Evolutionary conservation across 768 basidiomycete species (phyloP), one percentile per base, ranked within the genome.

Genomic region (Amanita pallidorosea): DNA sequence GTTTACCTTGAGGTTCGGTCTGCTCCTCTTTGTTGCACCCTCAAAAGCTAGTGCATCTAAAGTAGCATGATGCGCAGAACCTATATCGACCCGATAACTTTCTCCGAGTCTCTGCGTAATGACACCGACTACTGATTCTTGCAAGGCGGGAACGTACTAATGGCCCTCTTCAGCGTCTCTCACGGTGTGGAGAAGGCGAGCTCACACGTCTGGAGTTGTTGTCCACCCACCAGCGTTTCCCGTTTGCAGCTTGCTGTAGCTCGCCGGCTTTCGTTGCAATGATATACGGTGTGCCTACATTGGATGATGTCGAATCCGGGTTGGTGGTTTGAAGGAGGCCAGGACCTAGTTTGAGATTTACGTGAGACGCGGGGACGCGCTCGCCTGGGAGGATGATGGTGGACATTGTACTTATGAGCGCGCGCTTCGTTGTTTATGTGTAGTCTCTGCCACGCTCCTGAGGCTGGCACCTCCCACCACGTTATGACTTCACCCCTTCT

Each of bases 21-120:
- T 85, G 61, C 88, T 98, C 55, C 96, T 70, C 71, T 95, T 97
- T 20, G 91, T 90, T 8, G 93, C 96, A 3, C 92, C 88, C 63
- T 98, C 95, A 62, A 99, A 99, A 2, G 96, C 93, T 27, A 97
- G 75, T 0, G 79, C 88, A 58, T 97, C 94, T 40, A 99, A 67
- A 5, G 80, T 76, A 0, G 95, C 95, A 44, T 75, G 71, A 60
- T 96, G 92, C 5, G 93, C 86, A 23, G 83, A 74, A 2, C 94
- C 94, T 54, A 99, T 90, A 64, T 98, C 95, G 20, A 98, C 91
- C 41, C 93, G 79, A 73, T 82, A 99, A 5, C 84, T 86, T 60
- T 98, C 95, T 34, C 90, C 92, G 49, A 83, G 74, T 58, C 85
- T 82, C 53, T 83, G 88, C 5, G 76, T 73, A 46, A 99, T 72